Evolutionary conservation across 495 filamentous ascomycete species (phyloP), one percentile per base, ranked within the genome.

Genomic region (Staphylotrichum longicolle): DNA sequence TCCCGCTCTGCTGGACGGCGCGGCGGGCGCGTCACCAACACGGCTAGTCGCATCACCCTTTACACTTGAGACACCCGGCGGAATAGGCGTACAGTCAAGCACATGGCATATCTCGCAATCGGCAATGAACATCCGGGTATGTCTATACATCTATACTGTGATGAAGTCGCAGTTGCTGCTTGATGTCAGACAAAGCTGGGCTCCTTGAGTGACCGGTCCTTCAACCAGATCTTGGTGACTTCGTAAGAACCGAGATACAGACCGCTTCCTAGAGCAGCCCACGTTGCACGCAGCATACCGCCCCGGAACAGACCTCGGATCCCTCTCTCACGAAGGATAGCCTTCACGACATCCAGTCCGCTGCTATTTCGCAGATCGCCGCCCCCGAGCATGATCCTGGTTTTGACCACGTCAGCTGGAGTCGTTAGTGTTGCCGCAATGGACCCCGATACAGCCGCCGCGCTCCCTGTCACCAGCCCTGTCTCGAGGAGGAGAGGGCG

Each of bases 181-280:
- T 1, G 6, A 1, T 12, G 10, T 14, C 32, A 7, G 12, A 20
- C 30, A 8, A 15, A n/a, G 33, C 14, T 15, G 59, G 44, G 46
- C 57, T 45, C 0, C 45, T 35, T 54, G 56, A 60, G 9, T 63
- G 67, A 49, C 11, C 54, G 54, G 54, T 62, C 34, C 44, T 77
- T 80, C 63, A 96, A 75, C 78, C 85, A 91, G 41, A 86, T 75
- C 64, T 91, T 82, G 33, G 87, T 87, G 58, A 85, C 86, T 72
- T 97, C 91, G 75, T 96, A 96, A 20, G 88, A 85, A 15, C 91
- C 88, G 10, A 97, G 77, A 80, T 96, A 96, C 35, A 96, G 71
- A 7, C 93, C 90, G 64, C 88, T 85, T 7, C 91, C 88, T 12
- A 94, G 60, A 11, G 88, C 85, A 33, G 91, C 91, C 91, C 92